Base-by-base conservation (phyloP, 495 filamentous ascomycete species). In the Echria macrotheca region DNA sequence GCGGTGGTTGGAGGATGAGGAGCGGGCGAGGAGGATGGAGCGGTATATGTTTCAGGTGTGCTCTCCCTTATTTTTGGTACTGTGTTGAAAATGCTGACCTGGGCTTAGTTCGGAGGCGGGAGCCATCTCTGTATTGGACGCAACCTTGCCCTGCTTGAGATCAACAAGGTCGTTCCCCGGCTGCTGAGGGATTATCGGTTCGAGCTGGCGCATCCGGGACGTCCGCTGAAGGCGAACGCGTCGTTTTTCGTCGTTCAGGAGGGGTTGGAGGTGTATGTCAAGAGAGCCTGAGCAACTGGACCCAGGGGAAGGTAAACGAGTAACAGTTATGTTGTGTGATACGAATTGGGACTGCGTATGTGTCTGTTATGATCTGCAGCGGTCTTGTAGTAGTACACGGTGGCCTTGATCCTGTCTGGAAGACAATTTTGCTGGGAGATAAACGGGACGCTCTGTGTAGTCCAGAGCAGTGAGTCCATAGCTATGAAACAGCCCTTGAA, bases 1-100 rank as follows among this genome's bases (percentile, higher is more conserved):
- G 61, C 57, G 85, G 32, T 87, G 85, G 84, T 56, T 88, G 31
- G 73, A 78, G 47, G 70, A 72, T 28, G 59, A 67, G 49, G 68
- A 67, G 63, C 62, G 59, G 54, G 68, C 56, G 24, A 69, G 55
- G 60, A 67, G 47, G 40, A 73, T 69, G 79, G 72, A 71, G 64
- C 64, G 65, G 44, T 72, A 69, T 55, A 79, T 69, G 67, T 71
- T 74, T 44, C 70, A 76, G 64, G 72, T 75, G 49, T 43, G 60
- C 57, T 19, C 14, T 22, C 5, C 36, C 18, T 17, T 5, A 22
- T n/a, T 37, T 14, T 4, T 8, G 40, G 10, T 12, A 14, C 10
- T 15, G 24, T 0, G 22, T 18, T 17, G 7, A 9, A 18, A 22
- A 45, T 43, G 48, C 41, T 38, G 22, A 31, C 26, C 22, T 36